phyloP scores from a whole-genome alignment of 495 filamentous ascomycete species.

The Annulohypoxylon bovei region DNA sequence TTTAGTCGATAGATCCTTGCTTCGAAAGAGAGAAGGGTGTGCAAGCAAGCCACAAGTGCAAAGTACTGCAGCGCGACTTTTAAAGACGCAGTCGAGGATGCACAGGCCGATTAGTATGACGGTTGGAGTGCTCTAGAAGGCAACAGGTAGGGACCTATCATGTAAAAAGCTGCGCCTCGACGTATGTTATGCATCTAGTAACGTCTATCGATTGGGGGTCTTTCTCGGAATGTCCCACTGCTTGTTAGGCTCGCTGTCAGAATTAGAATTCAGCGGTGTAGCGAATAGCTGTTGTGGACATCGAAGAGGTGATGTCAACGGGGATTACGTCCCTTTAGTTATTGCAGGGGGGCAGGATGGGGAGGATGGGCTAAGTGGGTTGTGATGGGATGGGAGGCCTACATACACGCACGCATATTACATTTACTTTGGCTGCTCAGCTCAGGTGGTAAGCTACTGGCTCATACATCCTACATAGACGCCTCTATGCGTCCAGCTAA shows the following conservation, averaged over 20 bases:
- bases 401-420: slow-evolving; percentile 12
- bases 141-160: slow-evolving; percentile 27
- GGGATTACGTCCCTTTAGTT: slow-evolving; percentile 17
- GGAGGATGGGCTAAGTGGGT: slow-evolving; percentile 23
- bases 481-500: neutral
- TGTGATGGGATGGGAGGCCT: slow-evolving; percentile 35
- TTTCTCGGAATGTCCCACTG: slow-evolving; percentile 26
- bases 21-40: slow-evolving; percentile 11
- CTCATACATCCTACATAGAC: neutral
- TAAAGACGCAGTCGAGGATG: slow-evolving; percentile 19
- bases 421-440: neutral
- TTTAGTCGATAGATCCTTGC: slow-evolving; percentile 14
- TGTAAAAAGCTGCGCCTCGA: slow-evolving; percentile 41
- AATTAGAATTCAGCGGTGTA: slow-evolving; percentile 22
- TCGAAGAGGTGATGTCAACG: slow-evolving; percentile 41
- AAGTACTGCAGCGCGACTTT: slow-evolving; percentile 25
- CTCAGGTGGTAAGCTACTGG: slow-evolving; percentile 4
- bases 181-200: slow-evolving; percentile 39
- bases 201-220: slow-evolving; percentile 7
- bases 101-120: slow-evolving; percentile 15
- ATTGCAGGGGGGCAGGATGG: slow-evolving; percentile 35
- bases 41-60: slow-evolving; percentile 13
- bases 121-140: slow-evolving; percentile 23
- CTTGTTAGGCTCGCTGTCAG: neutral
- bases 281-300: slow-evolving; percentile 28